Evolutionary conservation across 1,284 basidiomycete species (phyloP), one percentile per base, ranked within the genome.

Genomic region (Sanghuangporus sanghuang): DNA sequence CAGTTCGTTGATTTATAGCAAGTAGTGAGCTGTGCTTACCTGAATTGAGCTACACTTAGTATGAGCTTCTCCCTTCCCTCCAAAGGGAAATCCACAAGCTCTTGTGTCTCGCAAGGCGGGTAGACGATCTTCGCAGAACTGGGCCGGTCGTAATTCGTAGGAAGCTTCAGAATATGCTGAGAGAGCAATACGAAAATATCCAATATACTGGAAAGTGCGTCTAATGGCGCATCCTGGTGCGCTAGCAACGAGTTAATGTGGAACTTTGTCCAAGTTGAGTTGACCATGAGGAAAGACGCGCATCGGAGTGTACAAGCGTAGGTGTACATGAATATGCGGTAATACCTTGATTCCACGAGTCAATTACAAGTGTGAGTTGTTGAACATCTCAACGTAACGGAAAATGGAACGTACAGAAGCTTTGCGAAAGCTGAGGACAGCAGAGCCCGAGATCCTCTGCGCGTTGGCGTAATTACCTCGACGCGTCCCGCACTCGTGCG

Each of bases 231-330:
- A 69, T 87, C 84, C 16, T 76, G 76, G 64, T 86, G 78, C n/a
- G 76, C 75, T 14, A 96, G 76, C 54, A 96, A 85, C 1, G 82
- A 78, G 68, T 90, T 82, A 67, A 99, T 79, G 71, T 99, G 97
- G 46, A 82, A 83, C 68, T 88, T 86, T 1, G 97, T 99, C 96
- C 97, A 99, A 0, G 90, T 89, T 0, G 95, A 97, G 75, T 99
- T 99, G 68, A 90, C 95, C 89, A 97, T 95, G 56, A 90, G 67
- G 74, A 91, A 94, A 67, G 87, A 85, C 1, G 93, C 88, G 57
- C 82, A 82, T 27, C 85, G 81, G 18, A 99, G 85, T 12, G 89
- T 89, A 12, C 81, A 75, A 0, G 90, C 79, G 74, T 99, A 99
- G 59, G 89, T 80, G 64, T 84, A 82, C 78, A 96, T 95, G 74